phyloP scores from a whole-genome alignment of 2,329 filamentous ascomycete genomes.

The Westerdykella aurantiaca region DNA sequence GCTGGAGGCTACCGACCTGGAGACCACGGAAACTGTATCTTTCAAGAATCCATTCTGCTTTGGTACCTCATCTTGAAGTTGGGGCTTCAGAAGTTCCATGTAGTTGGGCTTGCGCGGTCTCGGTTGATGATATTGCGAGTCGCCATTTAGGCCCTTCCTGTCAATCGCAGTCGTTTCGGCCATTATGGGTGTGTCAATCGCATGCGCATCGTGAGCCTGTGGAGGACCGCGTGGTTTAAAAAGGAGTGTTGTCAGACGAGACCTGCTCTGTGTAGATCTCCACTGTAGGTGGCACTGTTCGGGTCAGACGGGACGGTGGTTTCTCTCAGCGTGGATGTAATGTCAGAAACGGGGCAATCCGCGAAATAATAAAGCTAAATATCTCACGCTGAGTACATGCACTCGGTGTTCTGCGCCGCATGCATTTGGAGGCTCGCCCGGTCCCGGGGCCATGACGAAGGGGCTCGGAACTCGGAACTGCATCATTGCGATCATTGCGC shows the following conservation, averaged over 20 bases:
- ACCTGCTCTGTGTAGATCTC: slow-evolving; percentile 9
- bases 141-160: slow-evolving; percentile 16
- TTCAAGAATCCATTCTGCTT: slow-evolving; percentile 19
- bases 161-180: slow-evolving; percentile 30
- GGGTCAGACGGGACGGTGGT: background rate
- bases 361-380: no score
- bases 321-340: no score
- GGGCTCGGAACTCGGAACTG: no score
- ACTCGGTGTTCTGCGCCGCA: no score
- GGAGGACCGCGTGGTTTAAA: slow-evolving; percentile 11
- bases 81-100: slow-evolving; percentile 32
- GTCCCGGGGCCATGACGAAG: no score
- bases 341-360: no score
- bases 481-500: no score
- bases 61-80: slow-evolving; percentile 25
- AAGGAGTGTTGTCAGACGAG: slow-evolving; percentile 25
- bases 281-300: slow-evolving; percentile 4
- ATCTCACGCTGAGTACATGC: no score
- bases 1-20: slow-evolving; percentile 21
- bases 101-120: slow-evolving; percentile 33
- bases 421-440: no score
- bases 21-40: slow-evolving; percentile 26
- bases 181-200: slow-evolving; percentile 19
- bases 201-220: slow-evolving; percentile 11
- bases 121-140: slow-evolving; percentile 26